Percentiles rank a stretch among this genome's conserved stretches.
Conservation (phyloP, 2,329 filamentous ascomycete genomes). For the Colletotrichum chrysophilum region DNA sequence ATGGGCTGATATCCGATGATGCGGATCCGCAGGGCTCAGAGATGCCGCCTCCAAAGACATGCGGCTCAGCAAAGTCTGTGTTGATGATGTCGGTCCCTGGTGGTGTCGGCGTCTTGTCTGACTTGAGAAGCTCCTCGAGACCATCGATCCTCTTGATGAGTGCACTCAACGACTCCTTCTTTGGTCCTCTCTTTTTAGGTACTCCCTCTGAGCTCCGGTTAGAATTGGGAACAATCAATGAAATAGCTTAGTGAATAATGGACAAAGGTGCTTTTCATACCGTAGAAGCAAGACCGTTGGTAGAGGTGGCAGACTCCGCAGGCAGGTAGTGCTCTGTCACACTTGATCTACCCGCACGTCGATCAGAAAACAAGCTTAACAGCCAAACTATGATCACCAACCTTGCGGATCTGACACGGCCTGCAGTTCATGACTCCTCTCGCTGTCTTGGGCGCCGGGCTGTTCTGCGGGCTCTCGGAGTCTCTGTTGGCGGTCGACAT, state of each 20-base stretch:
- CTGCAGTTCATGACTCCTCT: constrained; percentile 16
- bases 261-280: neutral
- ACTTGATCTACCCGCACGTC: constrained; percentile 14
- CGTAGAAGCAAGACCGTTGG: constrained; percentile 15
- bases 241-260: neutral
- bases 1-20: constrained; percentile 4
- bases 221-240: neutral
- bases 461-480: constrained; percentile 6
- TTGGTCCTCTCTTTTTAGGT: constrained; percentile 4
- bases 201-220: neutral
- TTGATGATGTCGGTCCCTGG: neutral
- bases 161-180: constrained; percentile 15
- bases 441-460: neutral
- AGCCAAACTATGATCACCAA: neutral
- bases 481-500: constrained; percentile 5
- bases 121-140: constrained; percentile 16
- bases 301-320: constrained; percentile 19
- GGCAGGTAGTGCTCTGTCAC: constrained; percentile 14
- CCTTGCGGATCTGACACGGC: constrained; percentile 13
- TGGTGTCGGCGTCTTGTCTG: constrained; percentile 12
- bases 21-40: neutral
- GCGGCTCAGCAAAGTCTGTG: neutral
- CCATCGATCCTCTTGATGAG: constrained; percentile 15
- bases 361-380: constrained; percentile 17
- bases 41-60: neutral